These are phyloP conservation scores for Sherardia arvensis DNA, from an alignment of 257 asterid genomes.

Conservation along the genomic window DNA sequence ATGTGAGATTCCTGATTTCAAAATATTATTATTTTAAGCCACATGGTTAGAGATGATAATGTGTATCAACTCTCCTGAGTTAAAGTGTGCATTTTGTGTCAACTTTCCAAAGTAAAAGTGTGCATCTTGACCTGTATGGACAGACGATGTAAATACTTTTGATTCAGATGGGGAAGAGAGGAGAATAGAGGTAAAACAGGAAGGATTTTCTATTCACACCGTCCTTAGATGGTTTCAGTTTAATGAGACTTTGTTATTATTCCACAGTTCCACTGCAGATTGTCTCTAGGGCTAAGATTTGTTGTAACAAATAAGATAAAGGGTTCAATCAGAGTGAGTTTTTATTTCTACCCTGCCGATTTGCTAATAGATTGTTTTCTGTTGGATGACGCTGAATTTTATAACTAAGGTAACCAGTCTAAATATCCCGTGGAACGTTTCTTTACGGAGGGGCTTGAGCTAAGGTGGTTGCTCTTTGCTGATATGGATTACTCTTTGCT, in stretches of 20 bases:
- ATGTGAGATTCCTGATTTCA: no score
- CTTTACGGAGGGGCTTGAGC: background rate
- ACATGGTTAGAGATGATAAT: no score
- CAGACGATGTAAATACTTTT: background rate
- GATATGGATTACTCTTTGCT: background rate
- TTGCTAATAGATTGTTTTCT: background rate
- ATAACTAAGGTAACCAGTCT: background rate
- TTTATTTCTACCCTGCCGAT: background rate
- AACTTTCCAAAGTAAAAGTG: background rate
- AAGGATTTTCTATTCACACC: background rate
- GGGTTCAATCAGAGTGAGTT: background rate
- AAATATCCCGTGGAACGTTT: background rate
- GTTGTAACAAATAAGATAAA: no score
- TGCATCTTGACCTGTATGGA: background rate
- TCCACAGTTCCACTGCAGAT: background rate
- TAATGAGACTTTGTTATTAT: background rate
- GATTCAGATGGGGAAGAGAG: background rate
- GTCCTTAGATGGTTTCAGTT: background rate
- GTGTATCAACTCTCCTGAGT: no score
- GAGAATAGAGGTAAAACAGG: background rate
- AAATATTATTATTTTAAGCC: no score
- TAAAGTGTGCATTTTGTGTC: background rate
- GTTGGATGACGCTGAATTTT: no score
- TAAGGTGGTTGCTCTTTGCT: background rate
- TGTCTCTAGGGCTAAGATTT: no score